Percentiles rank a stretch among this genome's conserved stretches.
Evolutionary conservation across 2,329 filamentous ascomycete genomes (phyloP).

Genomic region (Cladophialophora immunda): DNA sequence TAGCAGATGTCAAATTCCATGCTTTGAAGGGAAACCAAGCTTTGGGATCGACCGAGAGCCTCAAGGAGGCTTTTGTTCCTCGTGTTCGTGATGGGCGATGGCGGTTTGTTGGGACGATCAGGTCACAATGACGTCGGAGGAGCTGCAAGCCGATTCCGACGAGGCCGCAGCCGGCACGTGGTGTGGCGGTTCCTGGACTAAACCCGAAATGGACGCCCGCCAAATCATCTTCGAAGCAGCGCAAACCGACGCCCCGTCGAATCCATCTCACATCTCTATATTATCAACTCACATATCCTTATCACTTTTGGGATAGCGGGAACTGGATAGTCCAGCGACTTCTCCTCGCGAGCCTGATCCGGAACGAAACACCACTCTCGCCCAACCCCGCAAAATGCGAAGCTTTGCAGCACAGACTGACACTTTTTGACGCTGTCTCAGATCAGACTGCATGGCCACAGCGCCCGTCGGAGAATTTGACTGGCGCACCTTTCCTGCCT

Average conservation of each 20-base stretch:
- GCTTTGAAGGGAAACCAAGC: not conserved
- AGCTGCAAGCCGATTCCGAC: constrained; percentile 1
- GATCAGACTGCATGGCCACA: constrained; percentile 3
- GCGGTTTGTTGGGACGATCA: constrained; percentile 14
- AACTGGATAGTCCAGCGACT: not conserved
- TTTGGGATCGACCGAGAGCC: not conserved
- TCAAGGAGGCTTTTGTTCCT: not conserved
- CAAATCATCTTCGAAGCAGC: not conserved
- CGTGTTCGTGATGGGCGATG: not conserved
- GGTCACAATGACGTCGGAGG: constrained; percentile 5
- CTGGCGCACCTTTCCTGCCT: not conserved
- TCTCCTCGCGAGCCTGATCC: not conserved
- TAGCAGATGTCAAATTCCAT: constrained; percentile 33
- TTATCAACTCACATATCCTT: not conserved
- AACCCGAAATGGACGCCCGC: not conserved
- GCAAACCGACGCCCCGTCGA: not conserved
- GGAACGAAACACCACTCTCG: not conserved
- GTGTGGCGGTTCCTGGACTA: constrained; percentile 6
- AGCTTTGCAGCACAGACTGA: constrained; percentile 8
- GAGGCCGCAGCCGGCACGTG: not conserved
- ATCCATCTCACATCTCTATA: not conserved
- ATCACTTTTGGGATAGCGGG: not conserved
- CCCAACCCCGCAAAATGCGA: constrained; percentile 2
- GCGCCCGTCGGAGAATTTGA: constrained; percentile 2
- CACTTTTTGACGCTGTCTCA: constrained; percentile 10